These are phyloP conservation scores for Phytophthora constricta DNA, from an alignment of 352 stramenopile species.

Conservation along the genomic window DNA sequence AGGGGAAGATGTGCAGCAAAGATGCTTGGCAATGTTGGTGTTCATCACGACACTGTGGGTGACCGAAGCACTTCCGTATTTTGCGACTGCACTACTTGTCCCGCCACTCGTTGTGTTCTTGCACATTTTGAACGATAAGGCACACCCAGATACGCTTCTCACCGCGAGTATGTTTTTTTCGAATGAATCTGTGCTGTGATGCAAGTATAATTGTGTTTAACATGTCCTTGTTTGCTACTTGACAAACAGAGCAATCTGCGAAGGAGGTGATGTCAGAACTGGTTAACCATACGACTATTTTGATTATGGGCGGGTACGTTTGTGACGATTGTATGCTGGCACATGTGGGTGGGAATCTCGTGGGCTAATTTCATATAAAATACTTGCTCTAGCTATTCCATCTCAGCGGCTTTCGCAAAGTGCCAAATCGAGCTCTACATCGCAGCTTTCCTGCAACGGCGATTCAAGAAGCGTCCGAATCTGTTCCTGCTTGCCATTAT, in stretches of 20 bases:
- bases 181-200: not conserved
- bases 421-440: constrained; percentile 94
- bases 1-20: constrained; percentile 84
- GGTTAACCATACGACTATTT: constrained; percentile 93
- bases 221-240: not conserved
- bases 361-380: constrained; percentile 1
- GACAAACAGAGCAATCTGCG: constrained; percentile 69
- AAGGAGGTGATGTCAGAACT: constrained; percentile 91
- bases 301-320: constrained; percentile 91
- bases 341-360: not conserved
- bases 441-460: constrained; percentile 86
- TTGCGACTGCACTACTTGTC: constrained; percentile 90
- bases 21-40: constrained; percentile 90
- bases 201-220: not conserved
- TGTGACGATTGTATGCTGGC: not conserved
- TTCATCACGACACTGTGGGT: constrained; percentile 92
- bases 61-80: constrained; percentile 92
- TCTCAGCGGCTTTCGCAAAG: constrained; percentile 91
- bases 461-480: constrained; percentile 90
- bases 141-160: constrained; percentile 69
- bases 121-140: constrained; percentile 88
- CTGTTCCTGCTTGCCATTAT: constrained; percentile 93
- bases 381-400: constrained; percentile 61
- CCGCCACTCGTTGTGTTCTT: constrained; percentile 90
- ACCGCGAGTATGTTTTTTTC: constrained; percentile 63